phyloP scores from a whole-genome alignment of 78 protist genomes.

The Dictyostelium brefeldianum region DNA sequence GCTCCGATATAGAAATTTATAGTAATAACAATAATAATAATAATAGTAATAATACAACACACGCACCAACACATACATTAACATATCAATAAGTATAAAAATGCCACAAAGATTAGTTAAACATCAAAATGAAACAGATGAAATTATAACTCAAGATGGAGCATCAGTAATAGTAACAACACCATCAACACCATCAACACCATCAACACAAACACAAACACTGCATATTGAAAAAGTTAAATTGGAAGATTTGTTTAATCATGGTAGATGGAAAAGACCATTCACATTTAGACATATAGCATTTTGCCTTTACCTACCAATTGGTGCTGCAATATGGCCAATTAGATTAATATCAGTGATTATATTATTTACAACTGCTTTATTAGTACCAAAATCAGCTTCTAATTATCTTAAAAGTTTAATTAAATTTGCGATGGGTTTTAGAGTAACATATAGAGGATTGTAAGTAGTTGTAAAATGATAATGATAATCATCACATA shows the following conservation, averaged over 20 bases:
- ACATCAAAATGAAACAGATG: too few species aligned
- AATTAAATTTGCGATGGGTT: constrained; percentile 1
- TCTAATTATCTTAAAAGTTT: not conserved
- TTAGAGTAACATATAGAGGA: not conserved
- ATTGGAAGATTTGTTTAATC: constrained; percentile 27
- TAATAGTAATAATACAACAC: too few species aligned
- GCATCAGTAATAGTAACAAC: too few species aligned
- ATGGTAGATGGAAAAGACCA: constrained; percentile 48
- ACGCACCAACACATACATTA: too few species aligned
- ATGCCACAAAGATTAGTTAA: too few species aligned
- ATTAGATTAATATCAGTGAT: not conserved
- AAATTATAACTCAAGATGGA: too few species aligned
- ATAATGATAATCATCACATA: too few species aligned
- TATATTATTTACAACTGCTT: not conserved
- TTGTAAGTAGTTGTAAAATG: not conserved
- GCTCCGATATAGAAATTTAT: too few species aligned
- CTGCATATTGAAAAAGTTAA: not conserved
- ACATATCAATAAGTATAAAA: too few species aligned
- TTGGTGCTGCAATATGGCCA: constrained; percentile 43
- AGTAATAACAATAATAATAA: too few species aligned
- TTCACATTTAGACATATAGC: constrained; percentile 16
- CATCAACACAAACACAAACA: too few species aligned
- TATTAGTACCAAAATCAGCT: constrained; percentile 27
- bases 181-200: too few species aligned
- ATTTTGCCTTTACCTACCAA: constrained; percentile 38